These are phyloP conservation scores for Silene vulgaris DNA, from an alignment of 179 eudicot genomes.

Conservation along the genomic window DNA sequence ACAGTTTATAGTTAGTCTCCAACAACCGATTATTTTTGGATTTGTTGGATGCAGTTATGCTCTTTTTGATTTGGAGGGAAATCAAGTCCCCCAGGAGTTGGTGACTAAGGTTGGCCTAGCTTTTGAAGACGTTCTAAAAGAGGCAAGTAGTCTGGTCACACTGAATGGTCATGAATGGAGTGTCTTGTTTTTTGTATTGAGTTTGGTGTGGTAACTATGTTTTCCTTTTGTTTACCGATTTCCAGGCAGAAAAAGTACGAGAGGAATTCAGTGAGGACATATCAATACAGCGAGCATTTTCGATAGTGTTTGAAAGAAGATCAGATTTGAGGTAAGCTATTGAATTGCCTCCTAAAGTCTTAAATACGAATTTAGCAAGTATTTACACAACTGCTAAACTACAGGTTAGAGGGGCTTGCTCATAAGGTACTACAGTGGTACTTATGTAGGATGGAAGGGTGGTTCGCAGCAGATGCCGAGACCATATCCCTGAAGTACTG, in stretches of 20 bases:
- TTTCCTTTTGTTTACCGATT: constrained; percentile 1
- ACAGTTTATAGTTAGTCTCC: background rate
- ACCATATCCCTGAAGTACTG: constrained; percentile 84
- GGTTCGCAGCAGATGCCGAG: constrained; percentile 99
- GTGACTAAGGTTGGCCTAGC: constrained; percentile 81
- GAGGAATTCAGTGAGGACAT: constrained; percentile 69
- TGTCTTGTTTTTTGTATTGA: background rate
- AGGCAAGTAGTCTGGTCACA: constrained; percentile 42
- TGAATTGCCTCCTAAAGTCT: background rate
- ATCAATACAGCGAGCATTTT: constrained; percentile 65
- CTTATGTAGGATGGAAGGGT: constrained; percentile 99
- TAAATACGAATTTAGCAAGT: background rate
- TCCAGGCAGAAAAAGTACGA: constrained; percentile 68
- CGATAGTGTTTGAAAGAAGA: constrained; percentile 78
- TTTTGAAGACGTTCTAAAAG: constrained; percentile 74
- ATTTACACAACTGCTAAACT: constrained; percentile 16
- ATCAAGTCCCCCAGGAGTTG: constrained; percentile 77
- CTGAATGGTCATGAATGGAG: background rate
- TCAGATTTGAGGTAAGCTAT: constrained; percentile 73
- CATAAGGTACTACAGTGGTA: constrained; percentile 99
- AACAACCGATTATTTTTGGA: constrained; percentile 10
- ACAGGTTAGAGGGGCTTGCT: constrained; percentile 87
- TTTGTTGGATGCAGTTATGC: constrained; percentile 51
- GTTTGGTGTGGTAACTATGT: constrained; percentile 6
- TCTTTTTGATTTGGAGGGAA: constrained; percentile 89